Conservation (phyloP, 2,329 filamentous ascomycete genomes). For the Hypoxylon sp. region DNA sequence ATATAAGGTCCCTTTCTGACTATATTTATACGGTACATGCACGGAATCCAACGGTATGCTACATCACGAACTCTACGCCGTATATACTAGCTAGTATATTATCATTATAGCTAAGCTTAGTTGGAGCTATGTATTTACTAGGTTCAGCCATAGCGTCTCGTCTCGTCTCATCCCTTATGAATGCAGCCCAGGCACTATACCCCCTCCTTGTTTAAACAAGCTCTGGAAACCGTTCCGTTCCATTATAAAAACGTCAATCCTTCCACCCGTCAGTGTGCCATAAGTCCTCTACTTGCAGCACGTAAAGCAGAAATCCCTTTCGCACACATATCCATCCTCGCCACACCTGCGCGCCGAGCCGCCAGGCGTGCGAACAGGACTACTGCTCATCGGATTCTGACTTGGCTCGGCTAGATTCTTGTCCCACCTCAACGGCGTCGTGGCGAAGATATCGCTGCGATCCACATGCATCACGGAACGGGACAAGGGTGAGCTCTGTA, state of each 20-base stretch:
- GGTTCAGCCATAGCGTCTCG: neutral
- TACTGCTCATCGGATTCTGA: constrained; percentile 43
- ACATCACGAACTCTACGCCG: neutral
- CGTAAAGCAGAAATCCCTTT: constrained; percentile 72
- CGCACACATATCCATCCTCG: constrained; percentile 69
- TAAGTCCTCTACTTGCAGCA: constrained; percentile 60
- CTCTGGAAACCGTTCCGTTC: neutral
- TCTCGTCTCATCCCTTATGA: neutral
- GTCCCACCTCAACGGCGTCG: constrained; percentile 41
- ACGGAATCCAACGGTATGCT: neutral
- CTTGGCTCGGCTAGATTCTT: constrained; percentile 18
- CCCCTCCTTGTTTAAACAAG: neutral
- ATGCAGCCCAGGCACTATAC: neutral
- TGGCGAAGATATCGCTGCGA: constrained; percentile 32
- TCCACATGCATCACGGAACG: constrained; percentile 42
- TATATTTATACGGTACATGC: neutral
- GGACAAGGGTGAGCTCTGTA: constrained; percentile 52
- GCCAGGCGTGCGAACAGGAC: constrained; percentile 62
- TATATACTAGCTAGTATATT: constrained; percentile 19
- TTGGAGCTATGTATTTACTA: neutral
- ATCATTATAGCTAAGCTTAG: constrained; percentile 1
- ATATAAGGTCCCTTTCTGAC: neutral
- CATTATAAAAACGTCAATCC: too few relatives aligned
- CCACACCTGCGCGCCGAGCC: constrained; percentile 68
- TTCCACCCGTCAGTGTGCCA: neutral